These are phyloP conservation scores for Tinospora cordifolia DNA, from an alignment of 164 flowering plant species.

Conservation along the genomic window DNA sequence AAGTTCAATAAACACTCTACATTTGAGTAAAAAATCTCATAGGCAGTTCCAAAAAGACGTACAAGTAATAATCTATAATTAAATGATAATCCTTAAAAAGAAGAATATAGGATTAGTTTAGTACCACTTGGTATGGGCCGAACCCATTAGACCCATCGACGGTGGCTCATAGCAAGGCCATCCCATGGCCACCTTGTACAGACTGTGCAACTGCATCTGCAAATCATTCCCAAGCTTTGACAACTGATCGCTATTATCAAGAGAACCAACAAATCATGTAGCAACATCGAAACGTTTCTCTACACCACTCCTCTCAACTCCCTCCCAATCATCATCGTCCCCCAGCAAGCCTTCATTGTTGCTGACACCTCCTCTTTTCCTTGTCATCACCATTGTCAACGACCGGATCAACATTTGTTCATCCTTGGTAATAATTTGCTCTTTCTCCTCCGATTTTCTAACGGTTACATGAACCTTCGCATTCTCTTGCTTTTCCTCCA, in stretches of 20 bases:
- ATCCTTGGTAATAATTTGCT: background rate
- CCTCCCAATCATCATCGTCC: constrained; percentile 67
- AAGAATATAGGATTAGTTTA: constrained; percentile 6
- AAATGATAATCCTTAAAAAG: no score
- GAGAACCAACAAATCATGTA: constrained; percentile 29
- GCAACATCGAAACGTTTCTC: constrained; percentile 52
- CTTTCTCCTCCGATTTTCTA: constrained; percentile 10
- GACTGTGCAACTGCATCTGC: constrained; percentile 62
- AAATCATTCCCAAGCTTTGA: no score
- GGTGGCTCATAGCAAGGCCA: constrained; percentile 68
- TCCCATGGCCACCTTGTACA: constrained; percentile 67
- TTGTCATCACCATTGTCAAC: background rate
- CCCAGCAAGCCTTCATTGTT: constrained; percentile 13
- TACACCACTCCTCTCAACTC: no score
- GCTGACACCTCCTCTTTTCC: constrained; percentile 4
- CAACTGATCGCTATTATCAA: constrained; percentile 25
- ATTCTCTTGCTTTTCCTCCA: constrained; percentile 5
- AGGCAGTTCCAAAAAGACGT: no score
- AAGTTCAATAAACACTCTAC: no score
- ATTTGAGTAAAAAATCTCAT: no score
- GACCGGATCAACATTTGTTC: background rate
- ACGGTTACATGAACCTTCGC: constrained; percentile 10
- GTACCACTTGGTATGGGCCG: constrained; percentile 92
- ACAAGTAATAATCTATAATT: no score
- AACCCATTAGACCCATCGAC: constrained; percentile 58